Evolutionary conservation across 1,284 basidiomycete genomes (phyloP).

Genomic region (Ustilago bromivora): DNA sequence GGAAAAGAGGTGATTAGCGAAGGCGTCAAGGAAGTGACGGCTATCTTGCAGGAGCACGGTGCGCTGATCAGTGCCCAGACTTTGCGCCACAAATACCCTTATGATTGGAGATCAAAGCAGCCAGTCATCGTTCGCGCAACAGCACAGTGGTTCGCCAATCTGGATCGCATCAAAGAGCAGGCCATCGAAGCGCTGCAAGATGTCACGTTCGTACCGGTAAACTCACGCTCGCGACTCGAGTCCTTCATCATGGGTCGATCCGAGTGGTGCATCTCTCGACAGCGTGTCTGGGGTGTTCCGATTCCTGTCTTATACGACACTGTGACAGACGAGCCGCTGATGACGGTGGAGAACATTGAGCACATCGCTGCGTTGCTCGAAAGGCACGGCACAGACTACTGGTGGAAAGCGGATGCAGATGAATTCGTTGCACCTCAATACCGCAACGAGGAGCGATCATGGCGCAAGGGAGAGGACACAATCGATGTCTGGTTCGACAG

Average conservation of each 20-base stretch:
- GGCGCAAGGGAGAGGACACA: slow-evolving; percentile 80
- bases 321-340: slow-evolving; percentile 75
- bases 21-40: slow-evolving; percentile 79
- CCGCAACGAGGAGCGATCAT: slow-evolving; percentile 28
- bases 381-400: slow-evolving; percentile 80
- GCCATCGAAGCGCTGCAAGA: slow-evolving; percentile 80
- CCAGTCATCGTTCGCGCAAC: slow-evolving; percentile 96
- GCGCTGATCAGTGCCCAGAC: slow-evolving; percentile 77
- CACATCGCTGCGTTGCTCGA: slow-evolving; percentile 84
- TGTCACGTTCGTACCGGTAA: slow-evolving; percentile 81
- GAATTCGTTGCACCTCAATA: slow-evolving; percentile 75
- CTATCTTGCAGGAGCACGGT: slow-evolving; percentile 72
- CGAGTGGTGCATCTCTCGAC: slow-evolving; percentile 99
- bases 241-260: slow-evolving; percentile 87
- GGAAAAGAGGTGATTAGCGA: slow-evolving; percentile 81
- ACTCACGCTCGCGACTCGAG: slow-evolving; percentile 76
- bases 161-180: slow-evolving; percentile 82
- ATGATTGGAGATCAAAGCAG: slow-evolving; percentile 95
- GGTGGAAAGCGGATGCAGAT: slow-evolving; percentile 89
- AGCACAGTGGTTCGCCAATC: slow-evolving; percentile 96
- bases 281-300: slow-evolving; percentile 97
- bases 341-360: slow-evolving; percentile 78
- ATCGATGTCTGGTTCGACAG: slow-evolving; percentile 99
- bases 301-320: slow-evolving; percentile 88
- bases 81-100: slow-evolving; percentile 90